These are phyloP conservation scores for Arthrobotrys pseudoclavata DNA, from an alignment of 2,329 filamentous ascomycete species.

Conservation along the genomic window DNA sequence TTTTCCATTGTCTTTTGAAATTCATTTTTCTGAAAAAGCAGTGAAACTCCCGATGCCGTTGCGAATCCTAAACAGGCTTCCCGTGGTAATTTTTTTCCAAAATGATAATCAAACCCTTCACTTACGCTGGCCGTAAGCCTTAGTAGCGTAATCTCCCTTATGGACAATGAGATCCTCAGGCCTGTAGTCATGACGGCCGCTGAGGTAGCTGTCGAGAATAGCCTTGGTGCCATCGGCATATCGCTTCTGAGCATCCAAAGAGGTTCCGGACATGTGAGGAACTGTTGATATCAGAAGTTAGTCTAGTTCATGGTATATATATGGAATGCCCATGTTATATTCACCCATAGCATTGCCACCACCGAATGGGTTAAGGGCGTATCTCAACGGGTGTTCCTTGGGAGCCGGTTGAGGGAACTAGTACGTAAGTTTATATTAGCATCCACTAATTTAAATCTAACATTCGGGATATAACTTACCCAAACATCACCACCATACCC, in stretches of 20 bases:
- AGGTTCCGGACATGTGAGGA: slow-evolving; percentile 98
- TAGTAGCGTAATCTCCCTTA: slow-evolving; percentile 92
- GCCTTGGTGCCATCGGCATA: slow-evolving; percentile 89
- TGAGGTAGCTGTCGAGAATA: slow-evolving; percentile 92
- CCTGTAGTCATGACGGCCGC: slow-evolving; percentile 86
- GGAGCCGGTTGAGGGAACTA: slow-evolving; percentile 97
- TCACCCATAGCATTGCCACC: slow-evolving; percentile 90
- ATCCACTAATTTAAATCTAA: background rate
- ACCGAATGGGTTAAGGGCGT: slow-evolving; percentile 92
- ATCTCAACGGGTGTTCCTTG: slow-evolving; percentile 90
- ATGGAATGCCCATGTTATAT: background rate
- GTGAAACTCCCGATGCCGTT: background rate
- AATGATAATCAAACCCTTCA: slow-evolving; percentile 8
- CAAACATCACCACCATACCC: slow-evolving; percentile 75
- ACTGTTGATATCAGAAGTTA: slow-evolving; percentile 68
- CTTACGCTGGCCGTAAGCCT: slow-evolving; percentile 81
- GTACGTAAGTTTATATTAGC: background rate
- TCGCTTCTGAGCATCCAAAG: slow-evolving; percentile 95
- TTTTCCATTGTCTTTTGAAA: background rate
- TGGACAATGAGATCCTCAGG: slow-evolving; percentile 91
- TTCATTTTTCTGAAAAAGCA: background rate
- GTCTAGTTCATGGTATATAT: background rate
- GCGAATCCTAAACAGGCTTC: background rate
- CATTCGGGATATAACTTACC: slow-evolving; percentile 29
- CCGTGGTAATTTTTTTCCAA: background rate